Evolutionary conservation across 176 grass and related monocot species (phyloP), one percentile per base, ranked within the genome.

Genomic region (Cocos nucifera): DNA sequence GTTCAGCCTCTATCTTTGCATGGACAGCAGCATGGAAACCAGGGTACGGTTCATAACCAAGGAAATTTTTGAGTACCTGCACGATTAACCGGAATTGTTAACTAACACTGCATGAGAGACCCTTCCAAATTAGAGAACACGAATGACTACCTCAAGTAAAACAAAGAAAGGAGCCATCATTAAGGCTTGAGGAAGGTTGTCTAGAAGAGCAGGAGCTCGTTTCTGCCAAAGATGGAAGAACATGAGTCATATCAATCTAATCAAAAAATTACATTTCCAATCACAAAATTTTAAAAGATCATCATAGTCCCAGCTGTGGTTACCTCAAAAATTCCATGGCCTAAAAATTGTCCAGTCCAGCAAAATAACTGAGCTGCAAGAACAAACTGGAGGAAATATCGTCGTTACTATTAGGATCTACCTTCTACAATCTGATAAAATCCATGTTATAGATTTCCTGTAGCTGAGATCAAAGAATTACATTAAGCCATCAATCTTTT

Each of bases 11-110:
- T 53, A 91, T 83, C 78, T 88, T 27, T 76, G 76, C 86, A n/a
- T 59, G 69, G 22, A 97, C 81, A 35, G 65, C 73, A 51, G 62
- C 76, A 67, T 85, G 66, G 24, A 97, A 97, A 66, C 93, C 93
- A 78, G 87, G 87, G 69, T 88, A 97, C 7, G 93, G 93, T 80
- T 91, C 84, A 18, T 91, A 97, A 21, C 81, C 75, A 15, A 53
- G 59, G 56, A 83, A 73, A 64, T 79, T 80, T 24, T 97, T 80
- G 51, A 94, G 69, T 70, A 87, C 50, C 89, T 94, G 64, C 69
- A 65, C 51, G 52, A 74, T 61, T 54, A 10, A 19, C 19, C 25
- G 8, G 2, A 2, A 44, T 44, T 14, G 10, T 30, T 5, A 44
- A 14, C 9, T 6, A 30, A 30, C 28, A 30, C 35, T 12, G 35